Evolutionary conservation across 495 filamentous ascomycete genomes (phyloP).

Genomic region (Aspergillus sclerotiicarbonarius): DNA sequence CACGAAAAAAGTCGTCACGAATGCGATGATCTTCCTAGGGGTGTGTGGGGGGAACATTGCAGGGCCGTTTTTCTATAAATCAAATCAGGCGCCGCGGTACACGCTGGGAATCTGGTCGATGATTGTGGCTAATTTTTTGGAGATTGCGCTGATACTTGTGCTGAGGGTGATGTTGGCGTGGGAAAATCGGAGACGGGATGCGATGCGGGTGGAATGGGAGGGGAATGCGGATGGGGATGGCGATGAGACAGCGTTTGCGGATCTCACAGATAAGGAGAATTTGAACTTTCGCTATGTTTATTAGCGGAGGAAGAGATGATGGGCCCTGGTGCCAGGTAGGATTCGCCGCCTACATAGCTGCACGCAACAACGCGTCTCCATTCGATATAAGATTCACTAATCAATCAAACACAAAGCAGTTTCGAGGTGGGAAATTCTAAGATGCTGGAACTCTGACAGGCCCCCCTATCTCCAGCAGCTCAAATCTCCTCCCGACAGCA

Average conservation of each 20-base stretch:
- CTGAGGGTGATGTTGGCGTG: slow-evolving; percentile 37
- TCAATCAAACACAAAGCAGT: no score
- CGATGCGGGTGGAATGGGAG: slow-evolving; percentile 19
- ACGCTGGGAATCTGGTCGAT: slow-evolving; percentile 53
- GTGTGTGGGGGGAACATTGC: slow-evolving; percentile 47
- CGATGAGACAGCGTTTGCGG: slow-evolving; percentile 50
- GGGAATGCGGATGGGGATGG: background rate
- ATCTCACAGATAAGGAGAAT: slow-evolving; percentile 56
- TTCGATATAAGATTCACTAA: no score
- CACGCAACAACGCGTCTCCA: no score
- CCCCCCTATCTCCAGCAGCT: slow-evolving; percentile 9
- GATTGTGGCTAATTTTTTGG: slow-evolving; percentile 50
- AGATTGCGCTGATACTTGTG: slow-evolving; percentile 38
- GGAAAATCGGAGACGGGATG: slow-evolving; percentile 51
- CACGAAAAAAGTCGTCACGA: slow-evolving; percentile 57
- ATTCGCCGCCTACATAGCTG: no score
- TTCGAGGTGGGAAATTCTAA: background rate
- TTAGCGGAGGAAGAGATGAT: slow-evolving; percentile 7
- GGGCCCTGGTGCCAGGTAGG: no score
- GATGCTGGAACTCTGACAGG: background rate
- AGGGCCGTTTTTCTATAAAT: slow-evolving; percentile 57
- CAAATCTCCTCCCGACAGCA: slow-evolving; percentile 13
- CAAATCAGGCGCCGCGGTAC: slow-evolving; percentile 47
- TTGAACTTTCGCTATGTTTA: slow-evolving; percentile 36
- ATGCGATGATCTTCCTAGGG: slow-evolving; percentile 47